These are phyloP conservation scores for Penicillium dipodomyicola DNA, from an alignment of 495 filamentous ascomycete genomes.

Conservation along the genomic window DNA sequence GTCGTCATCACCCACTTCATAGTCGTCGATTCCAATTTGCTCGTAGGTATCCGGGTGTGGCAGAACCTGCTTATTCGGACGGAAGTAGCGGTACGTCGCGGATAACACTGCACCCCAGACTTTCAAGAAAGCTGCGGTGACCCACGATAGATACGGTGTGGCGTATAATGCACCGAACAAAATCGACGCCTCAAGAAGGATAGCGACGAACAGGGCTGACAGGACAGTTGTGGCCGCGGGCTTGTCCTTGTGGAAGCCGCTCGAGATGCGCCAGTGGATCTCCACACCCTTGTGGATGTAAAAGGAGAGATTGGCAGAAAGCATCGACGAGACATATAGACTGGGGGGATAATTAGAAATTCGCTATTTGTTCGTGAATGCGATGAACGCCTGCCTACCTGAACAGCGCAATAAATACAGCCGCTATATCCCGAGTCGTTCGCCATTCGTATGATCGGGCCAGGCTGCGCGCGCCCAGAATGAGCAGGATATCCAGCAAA, in stretches of 20 bases:
- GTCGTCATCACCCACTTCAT: conserved; percentile 14
- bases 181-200: conserved; percentile 8
- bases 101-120: conserved; percentile 13
- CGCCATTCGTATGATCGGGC: conserved; percentile 12
- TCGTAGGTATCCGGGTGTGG: conserved; percentile 12
- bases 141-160: conserved; percentile 13
- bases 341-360: conserved; percentile 7
- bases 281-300: conserved; percentile 16
- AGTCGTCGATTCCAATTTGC: conserved; percentile 19
- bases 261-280: conserved; percentile 17
- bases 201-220: conserved; percentile 7
- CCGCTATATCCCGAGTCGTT: conserved; percentile 7
- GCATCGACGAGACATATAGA: conserved; percentile 8
- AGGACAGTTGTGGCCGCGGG: conserved; percentile 6
- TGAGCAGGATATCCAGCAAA: conserved; percentile 22
- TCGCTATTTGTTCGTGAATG: not conserved
- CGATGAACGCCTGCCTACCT: conserved; percentile 11
- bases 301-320: conserved; percentile 17
- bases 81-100: conserved; percentile 1
- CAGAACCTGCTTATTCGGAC: not conserved
- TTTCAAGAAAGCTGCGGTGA: conserved; percentile 7
- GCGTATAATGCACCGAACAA: conserved; percentile 14
- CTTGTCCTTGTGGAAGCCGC: conserved; percentile 1
- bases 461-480: conserved; percentile 20
- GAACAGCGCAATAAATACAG: conserved; percentile 6